Percentiles rank a stretch among this genome's conserved stretches.
These are phyloP conservation scores for Chrysanthemum makinoi DNA, from an alignment of 129 eudicot species.

Conservation along the genomic window DNA sequence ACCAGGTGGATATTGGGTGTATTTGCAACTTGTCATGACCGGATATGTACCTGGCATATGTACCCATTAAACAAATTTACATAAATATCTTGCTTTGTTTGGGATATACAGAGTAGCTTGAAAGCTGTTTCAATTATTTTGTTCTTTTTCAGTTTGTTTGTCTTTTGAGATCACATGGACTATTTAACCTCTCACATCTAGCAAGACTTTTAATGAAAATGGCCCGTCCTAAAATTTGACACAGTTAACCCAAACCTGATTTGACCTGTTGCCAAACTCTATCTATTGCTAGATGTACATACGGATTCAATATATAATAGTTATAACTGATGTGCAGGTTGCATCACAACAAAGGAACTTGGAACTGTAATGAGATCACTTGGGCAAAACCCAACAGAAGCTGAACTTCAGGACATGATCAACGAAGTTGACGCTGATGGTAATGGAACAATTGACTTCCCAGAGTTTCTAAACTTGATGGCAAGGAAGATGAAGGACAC, in stretches of 20 bases:
- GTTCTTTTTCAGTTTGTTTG: neutral
- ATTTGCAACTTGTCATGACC: slow-evolving; percentile 16
- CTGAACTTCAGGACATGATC: slow-evolving; percentile 42
- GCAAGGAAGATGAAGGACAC: slow-evolving; percentile 45
- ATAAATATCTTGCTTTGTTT: slow-evolving; percentile 1
- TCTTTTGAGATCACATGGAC: too few relatives aligned
- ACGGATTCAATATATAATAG: too few relatives aligned
- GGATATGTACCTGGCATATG: slow-evolving; percentile 3
- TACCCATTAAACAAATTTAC: neutral
- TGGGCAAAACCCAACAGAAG: slow-evolving; percentile 43
- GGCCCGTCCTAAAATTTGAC: too few relatives aligned
- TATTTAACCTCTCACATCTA: too few relatives aligned
- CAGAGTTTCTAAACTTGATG: slow-evolving; percentile 40
- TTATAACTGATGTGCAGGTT: slow-evolving; percentile 24
- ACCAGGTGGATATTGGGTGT: slow-evolving; percentile 12
- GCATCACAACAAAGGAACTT: slow-evolving; percentile 42
- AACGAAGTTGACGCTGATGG: slow-evolving; percentile 43
- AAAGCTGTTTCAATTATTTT: neutral
- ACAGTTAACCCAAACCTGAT: too few relatives aligned
- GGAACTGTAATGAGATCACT: slow-evolving; percentile 43
- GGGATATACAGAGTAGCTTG: slow-evolving; percentile 16
- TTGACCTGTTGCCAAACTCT: too few relatives aligned
- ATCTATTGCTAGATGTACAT: too few relatives aligned
- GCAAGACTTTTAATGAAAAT: too few relatives aligned
- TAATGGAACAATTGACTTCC: slow-evolving; percentile 39